phyloP scores from a whole-genome alignment of 2,329 filamentous ascomycete species.

The Pseudocercospora fijiensis region DNA sequence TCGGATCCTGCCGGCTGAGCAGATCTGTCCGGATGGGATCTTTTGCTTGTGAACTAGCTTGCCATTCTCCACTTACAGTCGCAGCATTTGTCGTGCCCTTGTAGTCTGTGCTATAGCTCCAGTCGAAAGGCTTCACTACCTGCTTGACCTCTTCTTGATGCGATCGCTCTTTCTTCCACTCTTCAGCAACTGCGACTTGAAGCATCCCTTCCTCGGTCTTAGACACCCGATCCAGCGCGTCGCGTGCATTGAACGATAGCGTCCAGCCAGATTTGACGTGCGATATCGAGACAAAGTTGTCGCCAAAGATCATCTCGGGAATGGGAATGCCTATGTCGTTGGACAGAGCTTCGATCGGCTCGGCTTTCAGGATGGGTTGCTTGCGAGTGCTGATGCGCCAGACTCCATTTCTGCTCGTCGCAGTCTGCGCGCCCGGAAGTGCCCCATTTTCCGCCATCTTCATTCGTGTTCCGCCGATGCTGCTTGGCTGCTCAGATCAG shows the following conservation, averaged over 20 bases:
- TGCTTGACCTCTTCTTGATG: constrained; percentile 85
- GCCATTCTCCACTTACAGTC: constrained; percentile 26
- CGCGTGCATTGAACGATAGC: constrained; percentile 78
- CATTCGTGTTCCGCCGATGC: too few species aligned
- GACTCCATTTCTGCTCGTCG: constrained; percentile 29
- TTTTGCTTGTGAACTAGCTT: constrained; percentile 38
- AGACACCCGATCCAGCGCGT: constrained; percentile 86
- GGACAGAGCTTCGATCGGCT: constrained; percentile 83
- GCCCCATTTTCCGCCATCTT: constrained; percentile 22
- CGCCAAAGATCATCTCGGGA: constrained; percentile 99
- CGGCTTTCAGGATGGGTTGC: constrained; percentile 89
- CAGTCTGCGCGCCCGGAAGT: constrained; percentile 14
- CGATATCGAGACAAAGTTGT: constrained; percentile 77
- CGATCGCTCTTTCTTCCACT: constrained; percentile 75
- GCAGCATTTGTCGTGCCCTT: constrained; percentile 60
- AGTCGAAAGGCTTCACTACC: constrained; percentile 94
- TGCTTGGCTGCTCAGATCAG: not conserved
- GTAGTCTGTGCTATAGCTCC: constrained; percentile 93
- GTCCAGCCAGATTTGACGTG: constrained; percentile 75
- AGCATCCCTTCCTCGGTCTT: constrained; percentile 91
- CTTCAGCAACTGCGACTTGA: constrained; percentile 86
- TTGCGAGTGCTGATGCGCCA: constrained; percentile 73
- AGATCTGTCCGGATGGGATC: constrained; percentile 77
- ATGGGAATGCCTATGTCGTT: constrained; percentile 77
- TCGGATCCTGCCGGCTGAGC: constrained; percentile 84